A percentile compares a stretch with the other conserved stretches of the same genome.
phyloP scores from a whole-genome alignment of 1,284 basidiomycete species.

The Neolentinus lepideus region DNA sequence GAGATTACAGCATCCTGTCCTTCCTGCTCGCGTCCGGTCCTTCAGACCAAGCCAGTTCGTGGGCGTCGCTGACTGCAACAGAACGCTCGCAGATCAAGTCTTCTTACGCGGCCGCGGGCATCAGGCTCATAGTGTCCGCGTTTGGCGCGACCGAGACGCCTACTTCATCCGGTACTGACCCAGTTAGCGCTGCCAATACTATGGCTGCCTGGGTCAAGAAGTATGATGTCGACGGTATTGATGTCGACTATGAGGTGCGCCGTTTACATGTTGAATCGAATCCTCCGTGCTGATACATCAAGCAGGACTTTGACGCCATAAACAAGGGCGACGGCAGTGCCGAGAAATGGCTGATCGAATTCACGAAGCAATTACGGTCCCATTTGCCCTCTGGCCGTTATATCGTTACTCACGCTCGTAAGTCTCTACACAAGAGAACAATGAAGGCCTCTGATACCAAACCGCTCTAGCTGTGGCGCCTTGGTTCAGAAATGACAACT shows the following conservation, averaged over 20 bases:
- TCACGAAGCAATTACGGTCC: constrained; percentile 16
- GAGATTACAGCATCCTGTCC: constrained; percentile 24
- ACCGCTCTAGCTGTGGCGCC: constrained; percentile 3
- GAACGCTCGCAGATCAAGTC: constrained; percentile 36
- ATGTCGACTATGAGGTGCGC: constrained; percentile 46
- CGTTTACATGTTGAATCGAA: not conserved
- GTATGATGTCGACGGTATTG: constrained; percentile 43
- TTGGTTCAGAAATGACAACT: constrained; percentile 1
- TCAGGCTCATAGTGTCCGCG: constrained; percentile 47
- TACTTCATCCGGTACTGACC: constrained; percentile 35
- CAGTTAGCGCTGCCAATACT: constrained; percentile 36
- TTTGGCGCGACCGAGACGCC: constrained; percentile 38
- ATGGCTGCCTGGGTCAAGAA: constrained; percentile 44
- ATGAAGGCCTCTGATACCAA: not conserved
- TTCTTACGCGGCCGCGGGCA: constrained; percentile 47
- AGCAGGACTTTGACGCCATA: constrained; percentile 17
- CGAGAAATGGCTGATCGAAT: constrained; percentile 16
- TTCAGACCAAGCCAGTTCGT: constrained; percentile 39
- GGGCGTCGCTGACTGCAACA: constrained; percentile 31
- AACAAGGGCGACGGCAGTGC: constrained; percentile 15
- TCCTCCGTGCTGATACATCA: not conserved
- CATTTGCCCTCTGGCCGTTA: constrained; percentile 15
- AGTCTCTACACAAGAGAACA: not conserved
- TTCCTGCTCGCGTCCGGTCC: constrained; percentile 45
- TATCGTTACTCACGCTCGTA: constrained; percentile 17